A percentile compares a stretch with the other conserved stretches of the same genome.
Evolutionary conservation across 1,139 yeast species (phyloP).

Genomic region (Lodderomyces theae): DNA sequence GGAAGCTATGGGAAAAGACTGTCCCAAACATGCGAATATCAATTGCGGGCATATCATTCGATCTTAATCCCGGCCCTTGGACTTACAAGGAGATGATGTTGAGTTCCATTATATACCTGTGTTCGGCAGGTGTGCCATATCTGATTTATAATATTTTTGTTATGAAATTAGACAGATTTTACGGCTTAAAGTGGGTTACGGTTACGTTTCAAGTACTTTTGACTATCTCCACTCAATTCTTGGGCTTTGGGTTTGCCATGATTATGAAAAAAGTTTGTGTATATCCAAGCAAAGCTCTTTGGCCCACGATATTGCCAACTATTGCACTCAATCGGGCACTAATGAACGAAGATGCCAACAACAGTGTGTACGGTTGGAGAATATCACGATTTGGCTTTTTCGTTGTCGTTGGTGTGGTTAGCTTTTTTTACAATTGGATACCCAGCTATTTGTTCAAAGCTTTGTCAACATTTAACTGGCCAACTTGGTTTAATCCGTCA

Average conservation of each 20-base stretch:
- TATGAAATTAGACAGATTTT: constrained; percentile 43
- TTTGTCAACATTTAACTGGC: constrained; percentile 46
- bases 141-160: constrained; percentile 45
- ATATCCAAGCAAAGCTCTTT: constrained; percentile 43
- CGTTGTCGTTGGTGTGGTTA: constrained; percentile 28
- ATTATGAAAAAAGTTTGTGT: constrained; percentile 44
- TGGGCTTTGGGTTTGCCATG: constrained; percentile 49
- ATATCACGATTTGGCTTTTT: constrained; percentile 42
- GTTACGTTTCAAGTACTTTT: constrained; percentile 38
- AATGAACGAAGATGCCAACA: constrained; percentile 29
- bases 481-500: constrained; percentile 43
- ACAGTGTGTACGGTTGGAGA: constrained; percentile 38
- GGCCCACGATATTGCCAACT: constrained; percentile 49
- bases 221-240: constrained; percentile 41
- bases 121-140: constrained; percentile 46
- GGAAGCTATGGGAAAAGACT: constrained; percentile 38
- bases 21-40: constrained; percentile 25
- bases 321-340: constrained; percentile 45
- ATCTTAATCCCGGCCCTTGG: constrained; percentile 53
- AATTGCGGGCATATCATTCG: constrained; percentile 21
- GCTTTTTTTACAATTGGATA: constrained; percentile 43
- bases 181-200: constrained; percentile 45
- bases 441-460: constrained; percentile 44
- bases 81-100: constrained; percentile 65
- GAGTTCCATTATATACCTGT: constrained; percentile 43